Base-by-base conservation (phyloP, 306 rosid genomes). In the Medicago lupulina region DNA sequence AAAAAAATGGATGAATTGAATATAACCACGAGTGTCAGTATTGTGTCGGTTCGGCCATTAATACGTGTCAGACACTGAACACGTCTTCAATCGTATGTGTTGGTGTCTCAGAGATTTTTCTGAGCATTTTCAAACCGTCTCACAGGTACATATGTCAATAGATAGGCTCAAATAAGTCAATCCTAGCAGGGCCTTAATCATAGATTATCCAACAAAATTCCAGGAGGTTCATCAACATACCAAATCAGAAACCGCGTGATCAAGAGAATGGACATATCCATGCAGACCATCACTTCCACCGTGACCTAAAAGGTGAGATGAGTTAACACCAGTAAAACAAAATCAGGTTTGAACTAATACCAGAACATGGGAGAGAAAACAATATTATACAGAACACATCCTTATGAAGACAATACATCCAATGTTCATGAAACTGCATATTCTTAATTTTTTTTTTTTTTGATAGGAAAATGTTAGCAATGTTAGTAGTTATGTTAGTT, bases 231-330 rank as follows among this genome's bases (percentile, higher is more conserved):
- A 19, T 67, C 17, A 44, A 84, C 92, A 60, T 90, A 95, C 99
- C 96, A 84, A 28, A 76, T 95, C 99, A 15, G 80, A 67, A 75
- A 95, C 97, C 50, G 93, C 97, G 73, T 92, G 89, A 70, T 95
- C 97, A 10, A 95, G 91, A 80, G 97, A 95, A 82, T 86, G 90
- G 72, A 95, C 99, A 82, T 87, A 95, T 23, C 79, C 97, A 87
- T 92, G 99, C 76, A 95, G 78, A 16, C 97, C 99, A 76, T 95
- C 99, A 71, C 91, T 95, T 60, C 97, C 99, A 73, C 99, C 99
- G 51, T 95, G 99, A 38, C 99, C 99, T 95, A 53, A 6, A 3
- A 55, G 15, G 4, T 5, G 25, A 69, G 10, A 9, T 34, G 59
- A 18, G 50, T 51, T 62, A 28, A 74, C 43, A 41, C 38, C 23